Evolutionary conservation across 257 asterid genomes (phyloP), one percentile per base, ranked within the genome.

Genomic region (Petrea volubilis): DNA sequence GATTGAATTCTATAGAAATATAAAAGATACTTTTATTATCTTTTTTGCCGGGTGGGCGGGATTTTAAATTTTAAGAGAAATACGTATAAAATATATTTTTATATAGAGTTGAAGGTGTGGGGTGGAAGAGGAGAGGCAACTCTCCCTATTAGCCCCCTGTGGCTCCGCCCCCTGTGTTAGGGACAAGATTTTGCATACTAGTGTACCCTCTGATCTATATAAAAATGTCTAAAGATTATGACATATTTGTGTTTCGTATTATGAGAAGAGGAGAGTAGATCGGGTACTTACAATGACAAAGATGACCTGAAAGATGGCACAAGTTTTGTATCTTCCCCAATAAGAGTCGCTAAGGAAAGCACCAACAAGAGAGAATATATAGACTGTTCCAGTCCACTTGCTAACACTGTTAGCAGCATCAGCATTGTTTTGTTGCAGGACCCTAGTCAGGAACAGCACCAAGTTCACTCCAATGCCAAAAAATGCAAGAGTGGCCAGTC

Each of bases 361-460:
- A 13, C 98, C 98, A n/a, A 93, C 91, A 2, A 93, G 96, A 14
- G 98, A 93, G 96, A 89, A 93, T 33, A 93, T 89, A 71, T 93
- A 93, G 47, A 93, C 97, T 2, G 98, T 93, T 27, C 98, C 98
- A 1, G 98, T 93, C 98, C 97, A 93, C 80, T 87, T 88, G 92
- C 98, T 93, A 3, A 93, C 98, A 28, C 83, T 87, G 72, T 93
- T 93, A 6, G 98, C 98, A 2, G 97, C 98, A 13, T 86, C 92
- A 5, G 97, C 98, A 43, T 91, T 93, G 87, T 85, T 80, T 68
- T 92, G 88, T 55, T 87, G 89, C 67, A 95, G 69, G 41, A 92
- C 98, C 47, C 97, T 82, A 1, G 99, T 95, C 4, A 92, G 86
- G 82, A 95, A 95, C 68, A 94, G 71, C 63, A 94, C 99, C 68